Conservation (phyloP, 345 rosid genomes). For the Eucalyptus tenuipes region DNA sequence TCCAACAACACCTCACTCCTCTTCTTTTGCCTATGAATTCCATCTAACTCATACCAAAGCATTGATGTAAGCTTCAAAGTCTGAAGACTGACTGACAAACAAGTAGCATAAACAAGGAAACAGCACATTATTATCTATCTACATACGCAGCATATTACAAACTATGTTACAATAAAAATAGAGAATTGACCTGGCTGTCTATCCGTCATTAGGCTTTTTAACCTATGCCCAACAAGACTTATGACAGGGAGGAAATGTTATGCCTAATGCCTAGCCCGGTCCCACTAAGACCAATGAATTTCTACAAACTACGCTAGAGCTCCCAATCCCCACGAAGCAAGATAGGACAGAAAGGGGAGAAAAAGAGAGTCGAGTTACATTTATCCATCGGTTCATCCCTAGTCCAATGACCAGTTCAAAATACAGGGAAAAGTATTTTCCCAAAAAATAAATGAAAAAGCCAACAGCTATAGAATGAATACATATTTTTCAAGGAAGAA, state of each 20-base stretch:
- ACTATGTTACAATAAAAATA: neutral
- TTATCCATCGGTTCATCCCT: neutral
- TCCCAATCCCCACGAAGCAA: neutral
- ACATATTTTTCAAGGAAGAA: neutral
- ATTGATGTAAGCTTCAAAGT: neutral
- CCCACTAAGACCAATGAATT: neutral
- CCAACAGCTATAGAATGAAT: neutral
- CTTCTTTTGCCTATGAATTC: neutral
- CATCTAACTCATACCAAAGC: neutral
- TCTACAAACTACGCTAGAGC: neutral
- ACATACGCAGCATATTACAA: neutral
- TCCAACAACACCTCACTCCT: neutral
- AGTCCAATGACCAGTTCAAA: neutral
- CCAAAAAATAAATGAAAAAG: neutral
- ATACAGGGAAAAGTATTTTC: neutral
- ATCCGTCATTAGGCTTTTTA: neutral
- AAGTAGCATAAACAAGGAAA: neutral
- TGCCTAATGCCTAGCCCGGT: neutral
- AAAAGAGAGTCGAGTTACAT: neutral
- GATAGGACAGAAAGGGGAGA: neutral
- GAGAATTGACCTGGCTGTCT: neutral
- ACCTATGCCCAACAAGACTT: neutral
- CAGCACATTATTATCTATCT: neutral
- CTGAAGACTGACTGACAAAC: neutral
- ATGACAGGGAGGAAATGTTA: neutral